Evolutionary conservation across 2,329 filamentous ascomycete species (phyloP), one percentile per base, ranked within the genome.

Genomic region (Rhynchosporium agropyri): DNA sequence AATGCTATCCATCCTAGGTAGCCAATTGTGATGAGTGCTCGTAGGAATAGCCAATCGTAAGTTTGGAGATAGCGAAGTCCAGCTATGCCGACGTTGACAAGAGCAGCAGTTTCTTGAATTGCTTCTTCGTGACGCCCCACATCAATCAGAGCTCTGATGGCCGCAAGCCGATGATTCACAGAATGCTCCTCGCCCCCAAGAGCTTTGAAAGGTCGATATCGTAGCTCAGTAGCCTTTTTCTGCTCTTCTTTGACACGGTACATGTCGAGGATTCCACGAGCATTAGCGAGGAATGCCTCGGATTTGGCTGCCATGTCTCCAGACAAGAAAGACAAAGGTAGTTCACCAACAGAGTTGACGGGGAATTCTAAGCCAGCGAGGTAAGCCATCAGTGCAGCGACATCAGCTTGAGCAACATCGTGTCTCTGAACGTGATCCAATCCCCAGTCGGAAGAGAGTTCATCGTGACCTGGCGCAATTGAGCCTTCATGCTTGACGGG

Each of bases 1-100:
- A 93, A 99, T 0, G 90, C 89, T 73, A 98, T 96, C 94, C 94
- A 99, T 26, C 95, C 95, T 7, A 98, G 79, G 72, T 98, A 99
- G 20, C 95, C 95, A 12, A 90, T 74, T 1, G 95, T 97, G 64
- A 99, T 89, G 56, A 99, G 81, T 1, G 91, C 89, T 64, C 95
- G 84, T 42, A 99, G 79, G 77, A 99, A 99, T 2, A 99, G 82
- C 95, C 95, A 99, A 78, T 99, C 95, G 72, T 99, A 99, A 0
- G 93, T 99, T 76, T 99, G 95, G 31, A 99, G 83, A 75, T 99
- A 99, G 57, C 95, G 86, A 64, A 99, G 79, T 7, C 95, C 95
- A 65, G 92, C 84, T 0, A 99, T 82, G 1, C 87, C 89, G 57
- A 91, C 78, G 63, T 89, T 84, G 64, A 98, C 90, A 13, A 99